Evolutionary conservation across 768 basidiomycete species (phyloP), one percentile per base, ranked within the genome.

Genomic region (Pleurotus pulmonarius): DNA sequence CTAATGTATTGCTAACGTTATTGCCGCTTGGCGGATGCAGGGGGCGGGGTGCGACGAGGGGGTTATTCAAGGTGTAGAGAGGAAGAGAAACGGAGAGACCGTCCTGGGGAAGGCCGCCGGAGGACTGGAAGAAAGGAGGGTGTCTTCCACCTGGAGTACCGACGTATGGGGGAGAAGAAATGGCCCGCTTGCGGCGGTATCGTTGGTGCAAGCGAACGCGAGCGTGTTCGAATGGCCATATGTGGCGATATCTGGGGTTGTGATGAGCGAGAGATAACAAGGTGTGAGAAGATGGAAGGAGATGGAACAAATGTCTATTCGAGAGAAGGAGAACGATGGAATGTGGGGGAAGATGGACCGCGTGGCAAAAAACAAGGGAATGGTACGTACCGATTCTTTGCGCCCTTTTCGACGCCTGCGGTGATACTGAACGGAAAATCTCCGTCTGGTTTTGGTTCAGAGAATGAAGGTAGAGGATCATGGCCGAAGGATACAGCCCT

Each of bases 141-240:
- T 24, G 8, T n/a, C 51, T 13, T 13, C 51, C 26, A 7, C 48
- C 48, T 12, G 51, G 51, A 22, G 37, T 53, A n/a, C 51, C 51
- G 18, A 29, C 38, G 15, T 53, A 41, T 9, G 51, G 39, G 1
- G 45, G 45, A 11, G 44, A 47, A 47, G 46, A 34, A 49, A 52
- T 40, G 18, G 57, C 26, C 22, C 57, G 55, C 46, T 54, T 55
- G 38, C 53, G 37, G 51, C 51, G 51, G 39, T 53, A 53, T 40
- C 51, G 51, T n/a, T 53, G 67, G 56, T 79, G 74, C 52, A 98
- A 75, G 46, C 87, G 80, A 3, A 98, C 94, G 39, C 96, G 87
- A 18, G 95, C 89, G 65, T 95, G 93, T 66, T 96, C 94, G 61
- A 94, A 98, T 0, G 96, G 96, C 92, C 94, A 98, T 56, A 98